These are phyloP conservation scores for Aegilops longissima DNA, from an alignment of 176 grass and related monocot species.

Conservation along the genomic window DNA sequence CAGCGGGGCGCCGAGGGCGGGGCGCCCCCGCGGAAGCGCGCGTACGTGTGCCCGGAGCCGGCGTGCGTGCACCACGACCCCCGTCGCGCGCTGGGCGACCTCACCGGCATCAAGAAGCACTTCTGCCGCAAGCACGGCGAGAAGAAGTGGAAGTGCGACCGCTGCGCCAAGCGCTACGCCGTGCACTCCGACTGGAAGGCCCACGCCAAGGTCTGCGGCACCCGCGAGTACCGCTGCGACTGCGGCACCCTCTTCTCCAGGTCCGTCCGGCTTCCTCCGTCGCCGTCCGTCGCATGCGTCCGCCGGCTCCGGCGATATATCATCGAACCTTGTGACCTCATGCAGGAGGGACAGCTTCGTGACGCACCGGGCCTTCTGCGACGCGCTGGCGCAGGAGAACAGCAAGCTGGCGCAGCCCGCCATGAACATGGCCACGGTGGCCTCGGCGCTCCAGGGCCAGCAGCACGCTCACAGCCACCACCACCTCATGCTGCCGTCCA, in stretches of 20 bases:
- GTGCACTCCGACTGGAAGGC: constrained; percentile 99
- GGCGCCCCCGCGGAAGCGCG: constrained; percentile 39
- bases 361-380: constrained; percentile 72
- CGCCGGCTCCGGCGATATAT: neutral
- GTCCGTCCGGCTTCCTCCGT: constrained; percentile 11
- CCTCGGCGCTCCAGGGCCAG: constrained; percentile 56
- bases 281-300: too few species aligned
- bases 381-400: constrained; percentile 65
- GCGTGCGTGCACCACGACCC: constrained; percentile 75
- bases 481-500: neutral
- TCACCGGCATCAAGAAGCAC: constrained; percentile 87
- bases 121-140: constrained; percentile 79
- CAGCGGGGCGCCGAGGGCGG: constrained; percentile 29
- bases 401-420: constrained; percentile 47
- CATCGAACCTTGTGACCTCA: too few species aligned
- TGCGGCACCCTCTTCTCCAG: constrained; percentile 98
- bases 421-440: constrained; percentile 65
- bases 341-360: constrained; percentile 74
- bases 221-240: constrained; percentile 91
- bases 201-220: constrained; percentile 96
- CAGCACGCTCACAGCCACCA: constrained; percentile 9
- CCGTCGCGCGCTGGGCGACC: constrained; percentile 67
- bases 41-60: constrained; percentile 67
- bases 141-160: constrained; percentile 90
- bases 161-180: constrained; percentile 82